phyloP scores from a whole-genome alignment of 1,284 basidiomycete genomes.

The Heterobasidion annosum region DNA sequence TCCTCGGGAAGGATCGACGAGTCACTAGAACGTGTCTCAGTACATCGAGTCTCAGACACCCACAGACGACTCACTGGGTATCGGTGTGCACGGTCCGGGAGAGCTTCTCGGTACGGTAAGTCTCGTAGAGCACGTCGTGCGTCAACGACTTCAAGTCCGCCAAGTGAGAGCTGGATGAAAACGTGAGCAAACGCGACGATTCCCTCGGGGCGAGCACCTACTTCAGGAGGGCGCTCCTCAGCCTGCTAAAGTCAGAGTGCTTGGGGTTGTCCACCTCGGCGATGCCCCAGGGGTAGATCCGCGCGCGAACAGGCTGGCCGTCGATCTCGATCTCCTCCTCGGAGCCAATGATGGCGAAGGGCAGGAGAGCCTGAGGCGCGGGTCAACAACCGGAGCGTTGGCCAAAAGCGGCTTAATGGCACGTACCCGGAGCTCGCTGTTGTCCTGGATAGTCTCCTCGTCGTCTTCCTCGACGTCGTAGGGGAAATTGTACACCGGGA shows the following conservation, averaged over 20 bases:
- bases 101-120: slow-evolving; percentile 97
- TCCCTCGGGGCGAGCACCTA: slow-evolving; percentile 24
- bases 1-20: slow-evolving; percentile 92
- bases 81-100: slow-evolving; percentile 88
- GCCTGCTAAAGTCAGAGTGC: slow-evolving; percentile 94
- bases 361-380: slow-evolving; percentile 63
- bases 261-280: slow-evolving; percentile 98
- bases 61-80: slow-evolving; percentile 49
- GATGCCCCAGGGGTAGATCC: slow-evolving; percentile 97
- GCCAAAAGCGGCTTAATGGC: neutral
- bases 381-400: neutral
- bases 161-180: slow-evolving; percentile 71
- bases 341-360: slow-evolving; percentile 96
- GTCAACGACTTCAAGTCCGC: slow-evolving; percentile 93
- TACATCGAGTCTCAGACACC: neutral
- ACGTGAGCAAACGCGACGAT: neutral
- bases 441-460: slow-evolving; percentile 97
- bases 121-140: slow-evolving; percentile 92
- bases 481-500: slow-evolving; percentile 99
- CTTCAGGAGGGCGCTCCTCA: slow-evolving; percentile 88
- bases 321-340: slow-evolving; percentile 95
- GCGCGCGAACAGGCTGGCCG: slow-evolving; percentile 85
- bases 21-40: slow-evolving; percentile 38
- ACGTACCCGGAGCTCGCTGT: slow-evolving; percentile 82
- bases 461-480: slow-evolving; percentile 99